Evolutionary conservation across 768 basidiomycete species (phyloP), one percentile per base, ranked within the genome.

Genomic region (Amanita inopinata): DNA sequence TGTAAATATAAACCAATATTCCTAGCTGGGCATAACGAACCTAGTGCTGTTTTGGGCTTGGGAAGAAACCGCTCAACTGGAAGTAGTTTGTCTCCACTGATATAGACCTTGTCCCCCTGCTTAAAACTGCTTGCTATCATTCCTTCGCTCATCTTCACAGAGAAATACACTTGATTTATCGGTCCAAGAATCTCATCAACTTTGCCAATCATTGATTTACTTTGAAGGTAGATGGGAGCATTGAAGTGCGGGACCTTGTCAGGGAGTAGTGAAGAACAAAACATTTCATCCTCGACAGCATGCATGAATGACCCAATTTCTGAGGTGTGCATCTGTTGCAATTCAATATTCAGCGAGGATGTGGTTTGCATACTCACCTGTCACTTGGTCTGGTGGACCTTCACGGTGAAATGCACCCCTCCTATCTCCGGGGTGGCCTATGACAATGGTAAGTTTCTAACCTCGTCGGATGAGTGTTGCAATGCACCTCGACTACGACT

Each of bases 121-220:
- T 94, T 87, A 67, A 99, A 99, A 60, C 88, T 91, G 51, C 67
- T 83, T 5, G 96, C 93, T 36, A 93, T 78, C 83, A 98, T 91
- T 23, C 96, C 96, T 45, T 87, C 83, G 14, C 82, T 78, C 85
- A 97, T 96, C 70, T 98, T 99, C 50, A 99, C 75, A 2, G 92
- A 93, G 58, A 99, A 98, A 64, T 80, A 98, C 46, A 98, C 92
- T 59, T 98, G 91, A 59, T 96, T 99, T 61, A 99, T 93, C 11
- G 96, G 94, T 2, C 96, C 96, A n/a, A 99, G 76, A 52, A 99
- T 98, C 63, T 99, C 96, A 63, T 99, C 96, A 31, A 99, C 85
- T 66, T 96, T 97, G 48, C 96, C 94, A 48, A 98, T 90, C 51
- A 78, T 72, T 7, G 90, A 87, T 65, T 96, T 98, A 63, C 97